Base-by-base conservation (phyloP, 2,329 filamentous ascomycete genomes). In the Calonectria montana region DNA sequence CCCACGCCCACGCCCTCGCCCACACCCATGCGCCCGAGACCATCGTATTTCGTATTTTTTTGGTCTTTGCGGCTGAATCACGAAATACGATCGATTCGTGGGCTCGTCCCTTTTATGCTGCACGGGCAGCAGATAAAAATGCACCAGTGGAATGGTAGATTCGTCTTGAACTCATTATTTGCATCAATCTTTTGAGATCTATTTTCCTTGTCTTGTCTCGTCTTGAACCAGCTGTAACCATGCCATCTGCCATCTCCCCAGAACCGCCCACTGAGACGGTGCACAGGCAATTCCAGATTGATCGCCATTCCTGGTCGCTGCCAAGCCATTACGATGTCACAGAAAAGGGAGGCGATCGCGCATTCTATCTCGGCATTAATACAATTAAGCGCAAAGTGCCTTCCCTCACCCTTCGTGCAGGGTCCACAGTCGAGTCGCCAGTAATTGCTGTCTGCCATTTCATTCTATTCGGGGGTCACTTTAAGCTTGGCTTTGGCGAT, bases 401-500 rank as follows among this genome's bases (percentile, higher is more conserved):
- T 10, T 31, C 37, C 21, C 74, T 77, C 37, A 69, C 72, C 3
- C 45, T 77, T 7, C 72, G 70, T 39, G 63, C 71, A n/a, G 75
- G 74, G 4, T 31, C 65, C 15, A 47, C 62, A 10, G 21, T 45
- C 27, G 43, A 70, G 9, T 45, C 64, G 2, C 69, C 70, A n/a
- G 37, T 72, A 45, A 25, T 71, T 1, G 72, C 71, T 31, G 65
- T 73, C 31, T 74, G 65, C 62, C 71, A 77, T 25, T 29, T 67
- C 50, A 72, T 77, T 25, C 59, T 70, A 12, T 57, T 74, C 43
- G 67, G 66, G 6, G 68, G 67, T 8, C 55, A 73, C 55, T 72
- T 70, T 55, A 75, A 76, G 63, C 59, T 77, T 37, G 75, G 74
- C n/a, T 66, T 75, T 39, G 75, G 75, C 47, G 71, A 71, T 59